These are phyloP conservation scores for Plasmodium blacklocki DNA, from an alignment of 169 alveolate genomes.

Conservation along the genomic window DNA sequence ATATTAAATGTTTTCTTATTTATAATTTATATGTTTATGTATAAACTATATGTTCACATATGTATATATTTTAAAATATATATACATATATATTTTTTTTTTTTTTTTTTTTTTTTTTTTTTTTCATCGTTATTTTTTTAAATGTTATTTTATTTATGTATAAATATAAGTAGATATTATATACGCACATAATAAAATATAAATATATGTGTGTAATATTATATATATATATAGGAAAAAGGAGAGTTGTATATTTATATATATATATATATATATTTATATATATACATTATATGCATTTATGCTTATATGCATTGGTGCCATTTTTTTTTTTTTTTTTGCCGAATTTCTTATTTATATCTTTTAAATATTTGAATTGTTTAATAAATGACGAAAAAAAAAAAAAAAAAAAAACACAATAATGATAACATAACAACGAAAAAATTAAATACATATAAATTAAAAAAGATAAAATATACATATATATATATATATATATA, in stretches of 20 bases:
- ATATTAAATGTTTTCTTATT: neutral
- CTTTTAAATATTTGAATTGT: neutral
- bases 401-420: neutral
- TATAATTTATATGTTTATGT: neutral
- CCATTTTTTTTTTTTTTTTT: constrained; percentile 14
- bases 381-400: no score
- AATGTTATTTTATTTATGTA: neutral
- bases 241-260: neutral
- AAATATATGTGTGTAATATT: no score
- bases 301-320: neutral
- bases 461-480: no score
- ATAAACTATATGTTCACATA: neutral
- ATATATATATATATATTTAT: neutral
- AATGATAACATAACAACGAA: neutral
- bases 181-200: neutral
- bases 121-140: neutral
- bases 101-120: no score
- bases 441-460: neutral
- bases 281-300: neutral
- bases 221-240: no score
- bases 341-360: neutral
- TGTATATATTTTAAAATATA: constrained; percentile 6
- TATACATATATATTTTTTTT: no score
- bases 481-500: no score
- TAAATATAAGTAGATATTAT: no score